Evolutionary conservation across 257 asterid species (phyloP).

Genomic region (Primulina eburnea): DNA sequence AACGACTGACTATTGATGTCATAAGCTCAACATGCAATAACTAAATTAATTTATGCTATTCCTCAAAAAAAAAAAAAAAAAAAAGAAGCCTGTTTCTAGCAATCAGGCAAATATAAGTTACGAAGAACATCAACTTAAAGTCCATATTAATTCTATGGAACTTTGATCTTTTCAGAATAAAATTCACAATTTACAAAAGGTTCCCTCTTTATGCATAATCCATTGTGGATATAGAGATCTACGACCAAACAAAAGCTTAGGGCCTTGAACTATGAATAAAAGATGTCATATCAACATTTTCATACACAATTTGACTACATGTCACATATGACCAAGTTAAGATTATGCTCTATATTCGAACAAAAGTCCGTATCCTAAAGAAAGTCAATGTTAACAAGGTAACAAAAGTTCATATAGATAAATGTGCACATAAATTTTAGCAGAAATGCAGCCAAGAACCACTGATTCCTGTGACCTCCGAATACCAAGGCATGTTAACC

Average conservation of each 20-base stretch:
- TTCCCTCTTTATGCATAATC: no score
- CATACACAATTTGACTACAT: background rate
- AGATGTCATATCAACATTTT: background rate
- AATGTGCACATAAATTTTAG: background rate
- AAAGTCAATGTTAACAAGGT: background rate
- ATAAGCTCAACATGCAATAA: no score
- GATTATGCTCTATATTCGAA: background rate
- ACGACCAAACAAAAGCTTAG: no score
- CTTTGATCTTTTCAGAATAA: slow-evolving; percentile 8
- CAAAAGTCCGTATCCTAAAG: background rate
- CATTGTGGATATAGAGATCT: no score
- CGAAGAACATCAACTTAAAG: background rate
- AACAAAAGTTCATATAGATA: background rate
- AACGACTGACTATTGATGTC: no score
- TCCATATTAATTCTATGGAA: background rate
- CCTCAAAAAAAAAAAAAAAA: no score
- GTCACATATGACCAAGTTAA: background rate
- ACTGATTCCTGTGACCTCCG: background rate
- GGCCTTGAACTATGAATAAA: no score
- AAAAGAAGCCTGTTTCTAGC: no score
- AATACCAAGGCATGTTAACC: background rate
- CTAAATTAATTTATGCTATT: no score
- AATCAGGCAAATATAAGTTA: no score
- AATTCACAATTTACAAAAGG: background rate
- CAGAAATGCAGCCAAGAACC: slow-evolving; percentile 16